phyloP scores from a whole-genome alignment of 2,329 filamentous ascomycete genomes.

The Calonectria pseudoreteaudii region DNA sequence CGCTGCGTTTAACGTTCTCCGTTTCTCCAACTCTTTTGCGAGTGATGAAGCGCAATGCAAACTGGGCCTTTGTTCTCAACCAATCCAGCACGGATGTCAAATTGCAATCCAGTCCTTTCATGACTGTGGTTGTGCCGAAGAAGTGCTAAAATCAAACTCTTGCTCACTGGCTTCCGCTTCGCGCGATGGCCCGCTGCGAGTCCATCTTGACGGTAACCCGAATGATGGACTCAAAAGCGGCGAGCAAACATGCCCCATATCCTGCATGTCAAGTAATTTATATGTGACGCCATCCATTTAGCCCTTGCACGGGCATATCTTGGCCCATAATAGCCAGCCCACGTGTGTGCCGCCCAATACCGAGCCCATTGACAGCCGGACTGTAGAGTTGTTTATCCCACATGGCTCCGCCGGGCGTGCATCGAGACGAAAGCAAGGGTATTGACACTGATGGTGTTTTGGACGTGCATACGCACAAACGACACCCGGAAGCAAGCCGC shows the following conservation, averaged over 20 bases:
- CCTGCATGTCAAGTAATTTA: constrained; percentile 14
- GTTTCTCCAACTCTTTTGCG: constrained; percentile 8
- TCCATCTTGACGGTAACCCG: constrained; percentile 26
- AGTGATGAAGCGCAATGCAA: neutral
- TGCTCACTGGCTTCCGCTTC: constrained; percentile 45
- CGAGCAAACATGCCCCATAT: constrained; percentile 43
- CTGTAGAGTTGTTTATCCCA: neutral
- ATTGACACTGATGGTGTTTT: neutral
- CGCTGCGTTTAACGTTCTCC: constrained; percentile 28
- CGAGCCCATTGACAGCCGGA: neutral
- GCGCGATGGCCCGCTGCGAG: constrained; percentile 41
- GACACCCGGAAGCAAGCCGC: no score
- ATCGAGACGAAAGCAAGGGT: neutral
- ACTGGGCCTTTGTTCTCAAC: neutral
- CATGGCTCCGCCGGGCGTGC: neutral
- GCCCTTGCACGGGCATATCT: neutral
- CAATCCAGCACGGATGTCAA: constrained; percentile 95
- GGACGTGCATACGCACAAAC: neutral
- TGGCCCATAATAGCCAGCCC: neutral
- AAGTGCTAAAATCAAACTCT: constrained; percentile 87
- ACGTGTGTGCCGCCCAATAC: neutral
- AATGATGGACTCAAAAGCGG: constrained; percentile 36
- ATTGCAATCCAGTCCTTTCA: constrained; percentile 89
- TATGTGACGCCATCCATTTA: constrained; percentile 11
- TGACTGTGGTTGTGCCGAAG: constrained; percentile 99